Conservation (phyloP, 2,329 filamentous ascomycete species). For the Sporothrix curviconia region DNA sequence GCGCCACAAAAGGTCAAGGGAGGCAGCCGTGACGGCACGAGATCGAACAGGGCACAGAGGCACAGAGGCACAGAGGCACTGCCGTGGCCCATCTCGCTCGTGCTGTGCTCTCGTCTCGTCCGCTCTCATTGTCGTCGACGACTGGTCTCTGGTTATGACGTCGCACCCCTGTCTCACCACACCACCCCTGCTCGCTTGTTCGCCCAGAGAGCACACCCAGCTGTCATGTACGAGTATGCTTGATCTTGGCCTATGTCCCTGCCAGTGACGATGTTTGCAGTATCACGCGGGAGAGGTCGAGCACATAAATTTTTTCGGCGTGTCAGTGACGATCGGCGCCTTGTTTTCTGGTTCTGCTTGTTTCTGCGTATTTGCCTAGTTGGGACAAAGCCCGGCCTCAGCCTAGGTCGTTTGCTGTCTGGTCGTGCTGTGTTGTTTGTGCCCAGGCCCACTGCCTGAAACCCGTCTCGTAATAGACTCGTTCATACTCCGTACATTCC, state of each 20-base stretch:
- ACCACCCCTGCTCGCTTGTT: slow-evolving; percentile 5
- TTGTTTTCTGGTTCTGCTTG: neutral
- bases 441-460: slow-evolving; percentile 3
- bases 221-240: too few relatives aligned
- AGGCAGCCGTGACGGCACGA: too few relatives aligned
- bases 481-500: too few relatives aligned
- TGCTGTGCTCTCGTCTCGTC: too few relatives aligned
- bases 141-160: neutral
- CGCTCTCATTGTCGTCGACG: too few relatives aligned
- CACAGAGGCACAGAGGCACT: too few relatives aligned
- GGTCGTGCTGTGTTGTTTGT: neutral
- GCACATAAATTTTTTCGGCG: neutral
- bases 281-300: neutral
- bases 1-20: too few relatives aligned
- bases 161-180: slow-evolving; percentile 12
- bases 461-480: neutral
- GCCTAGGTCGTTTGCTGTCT: neutral
- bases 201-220: neutral
- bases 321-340: slow-evolving; percentile 1
- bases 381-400: neutral
- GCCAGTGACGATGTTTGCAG: slow-evolving; percentile 2
- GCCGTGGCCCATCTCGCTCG: too few relatives aligned
- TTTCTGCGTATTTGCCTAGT: slow-evolving; percentile 4
- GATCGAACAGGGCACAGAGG: too few relatives aligned
- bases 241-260: neutral